A percentile compares a stretch with the other conserved stretches of the same genome.
phyloP scores from a whole-genome alignment of 2,329 filamentous ascomycete species.

The Calonectria pseudoturangicola region DNA sequence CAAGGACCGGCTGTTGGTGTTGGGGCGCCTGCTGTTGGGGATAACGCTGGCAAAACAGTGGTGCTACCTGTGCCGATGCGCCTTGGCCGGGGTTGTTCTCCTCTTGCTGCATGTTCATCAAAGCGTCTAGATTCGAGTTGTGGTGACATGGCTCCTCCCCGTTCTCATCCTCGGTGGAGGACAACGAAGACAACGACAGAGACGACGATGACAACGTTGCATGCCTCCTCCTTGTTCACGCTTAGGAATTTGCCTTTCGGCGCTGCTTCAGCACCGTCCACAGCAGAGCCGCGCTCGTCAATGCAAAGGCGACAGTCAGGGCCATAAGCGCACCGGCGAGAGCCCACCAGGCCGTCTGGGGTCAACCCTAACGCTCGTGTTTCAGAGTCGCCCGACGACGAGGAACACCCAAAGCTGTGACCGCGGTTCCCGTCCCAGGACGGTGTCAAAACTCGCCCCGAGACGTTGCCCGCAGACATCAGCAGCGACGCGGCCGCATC shows the following conservation, averaged over 20 bases:
- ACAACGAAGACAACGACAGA: neutral
- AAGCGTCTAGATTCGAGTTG: neutral
- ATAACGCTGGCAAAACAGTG: slow-evolving; percentile 2
- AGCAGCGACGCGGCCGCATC: slow-evolving; percentile 21
- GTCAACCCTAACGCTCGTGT: slow-evolving; percentile 26
- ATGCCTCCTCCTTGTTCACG: neutral
- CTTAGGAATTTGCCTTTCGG: neutral
- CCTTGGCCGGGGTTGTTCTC: neutral
- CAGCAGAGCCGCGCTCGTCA: slow-evolving; percentile 1
- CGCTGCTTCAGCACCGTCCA: slow-evolving; percentile 2
- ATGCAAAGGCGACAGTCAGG: slow-evolving; percentile 3
- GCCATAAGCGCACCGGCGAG: slow-evolving; percentile 18
- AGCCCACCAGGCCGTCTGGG: neutral
- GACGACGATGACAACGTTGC: neutral
- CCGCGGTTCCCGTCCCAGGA: neutral
- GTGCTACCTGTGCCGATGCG: neutral
- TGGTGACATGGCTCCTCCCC: neutral
- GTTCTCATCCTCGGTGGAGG: neutral
- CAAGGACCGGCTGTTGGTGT: neutral
- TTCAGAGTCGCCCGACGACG: neutral
- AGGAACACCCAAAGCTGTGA: slow-evolving; percentile 3
- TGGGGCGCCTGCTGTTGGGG: neutral
- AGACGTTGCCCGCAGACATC: neutral
- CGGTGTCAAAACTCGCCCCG: slow-evolving; percentile 6
- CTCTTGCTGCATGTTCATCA: neutral